Evolutionary conservation across 441 rosid genomes (phyloP).

Genomic region (Populus tomentosa): DNA sequence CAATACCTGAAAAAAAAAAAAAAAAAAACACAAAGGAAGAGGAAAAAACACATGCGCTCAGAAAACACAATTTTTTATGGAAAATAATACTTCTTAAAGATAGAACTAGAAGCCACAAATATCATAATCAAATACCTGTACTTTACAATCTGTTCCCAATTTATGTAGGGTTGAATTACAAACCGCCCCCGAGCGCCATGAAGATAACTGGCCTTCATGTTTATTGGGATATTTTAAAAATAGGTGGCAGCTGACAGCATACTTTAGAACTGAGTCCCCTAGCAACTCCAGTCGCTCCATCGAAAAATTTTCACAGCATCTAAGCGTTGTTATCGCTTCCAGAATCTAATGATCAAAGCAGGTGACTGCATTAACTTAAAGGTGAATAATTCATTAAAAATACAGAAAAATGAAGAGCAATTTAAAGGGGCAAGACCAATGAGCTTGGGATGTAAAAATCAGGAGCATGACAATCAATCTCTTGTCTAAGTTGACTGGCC

Average conservation of each 20-base stretch:
- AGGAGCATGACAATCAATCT: constrained; percentile 48
- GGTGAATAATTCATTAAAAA: constrained; percentile 1
- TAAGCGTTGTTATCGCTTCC: constrained; percentile 76
- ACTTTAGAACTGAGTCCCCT: constrained; percentile 93
- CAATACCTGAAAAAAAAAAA: background rate
- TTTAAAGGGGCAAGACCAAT: constrained; percentile 41
- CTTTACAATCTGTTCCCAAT: constrained; percentile 51
- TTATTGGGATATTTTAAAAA: constrained; percentile 64
- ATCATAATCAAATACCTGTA: constrained; percentile 58
- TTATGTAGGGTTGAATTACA: constrained; percentile 69
- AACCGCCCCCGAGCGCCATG: constrained; percentile 39
- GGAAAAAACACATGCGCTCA: background rate
- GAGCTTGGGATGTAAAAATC: constrained; percentile 53
- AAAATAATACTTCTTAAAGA: background rate
- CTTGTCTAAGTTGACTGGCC: constrained; percentile 87
- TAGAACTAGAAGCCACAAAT: background rate
- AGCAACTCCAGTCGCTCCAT: constrained; percentile 98
- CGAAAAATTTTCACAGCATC: constrained; percentile 75
- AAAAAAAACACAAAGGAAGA: background rate
- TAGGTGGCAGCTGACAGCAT: constrained; percentile 68
- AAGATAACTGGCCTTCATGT: constrained; percentile 73
- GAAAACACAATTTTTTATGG: background rate
- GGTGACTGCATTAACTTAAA: background rate
- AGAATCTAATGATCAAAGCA: constrained; percentile 48
- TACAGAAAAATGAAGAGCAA: constrained; percentile 6